Base-by-base conservation (phyloP, 148 eudicot species). In the Vaccinium vitisidaea region DNA sequence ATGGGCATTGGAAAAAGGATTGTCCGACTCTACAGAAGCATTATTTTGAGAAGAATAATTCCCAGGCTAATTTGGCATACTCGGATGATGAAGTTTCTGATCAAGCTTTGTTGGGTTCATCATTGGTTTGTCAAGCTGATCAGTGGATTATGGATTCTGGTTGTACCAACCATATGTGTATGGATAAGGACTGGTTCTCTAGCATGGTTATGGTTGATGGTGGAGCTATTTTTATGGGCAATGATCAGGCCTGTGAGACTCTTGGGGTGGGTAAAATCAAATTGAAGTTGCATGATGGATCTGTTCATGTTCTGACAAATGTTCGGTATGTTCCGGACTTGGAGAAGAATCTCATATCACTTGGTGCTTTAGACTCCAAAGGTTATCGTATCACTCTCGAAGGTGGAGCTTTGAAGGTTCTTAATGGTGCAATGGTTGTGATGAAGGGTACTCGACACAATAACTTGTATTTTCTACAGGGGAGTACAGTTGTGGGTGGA, bases 301-400 rank as follows among this genome's bases (percentile, higher is more conserved):
- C 23, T 0, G 0, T 74, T 16, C 36, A 12, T 19, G 30, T 55
- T 46, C 27, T 70, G n/a, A 21, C 46, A 43, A 32, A 82, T 6
- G 59, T 82, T n/a, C 0, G 52, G 8, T 75, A 83, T 83, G 67
- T 83, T 25, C 70, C 30, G 0, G 50, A 49, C n/a, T 30, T 83
- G 23, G 74, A 83, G 79, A 53, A 71, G 16, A 83, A 73, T 53
- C 84, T 83, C n/a, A 83, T 74, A 9, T 83, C 80, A 12, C 19
- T 83, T 16, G 70, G 65, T 5, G 18, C 67, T 19, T 56, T 74
- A 69, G 16, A 83, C 15, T 4, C 63, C 30, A 67, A 25, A 43
- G 73, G 84, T 54, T 73, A 25, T 18, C 15, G 6, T 46, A 43
- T 43, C 16, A 50, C 25, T 12, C 50, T 19, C 18, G n/a, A 27